phyloP scores from a whole-genome alignment of 441 rosid species.

The Isatis lusitanica region DNA sequence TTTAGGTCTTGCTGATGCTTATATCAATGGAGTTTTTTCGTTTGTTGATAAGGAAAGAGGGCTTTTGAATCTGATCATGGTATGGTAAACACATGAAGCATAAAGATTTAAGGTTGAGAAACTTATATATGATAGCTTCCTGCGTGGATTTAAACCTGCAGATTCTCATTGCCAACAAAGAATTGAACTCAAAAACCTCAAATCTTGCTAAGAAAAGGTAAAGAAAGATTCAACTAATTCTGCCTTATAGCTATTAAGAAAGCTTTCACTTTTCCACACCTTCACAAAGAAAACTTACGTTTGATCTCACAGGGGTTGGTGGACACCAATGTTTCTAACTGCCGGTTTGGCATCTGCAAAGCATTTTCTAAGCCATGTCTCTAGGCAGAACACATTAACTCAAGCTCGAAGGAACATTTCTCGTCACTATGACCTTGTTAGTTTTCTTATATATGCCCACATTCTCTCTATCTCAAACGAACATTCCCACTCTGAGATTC shows the following conservation, averaged over 20 bases:
- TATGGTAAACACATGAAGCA: constrained; percentile 44
- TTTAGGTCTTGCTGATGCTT: constrained; percentile 88
- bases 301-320: constrained; percentile 68
- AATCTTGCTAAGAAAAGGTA: constrained; percentile 59
- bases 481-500: background rate
- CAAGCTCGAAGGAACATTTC: constrained; percentile 95
- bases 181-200: constrained; percentile 42
- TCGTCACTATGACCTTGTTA: constrained; percentile 89
- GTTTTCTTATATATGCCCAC: background rate
- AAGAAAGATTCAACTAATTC: background rate
- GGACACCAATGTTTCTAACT: constrained; percentile 77
- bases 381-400: constrained; percentile 71
- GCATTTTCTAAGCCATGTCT: constrained; percentile 63
- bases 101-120: background rate
- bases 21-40: constrained; percentile 78
- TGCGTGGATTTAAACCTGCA: constrained; percentile 20
- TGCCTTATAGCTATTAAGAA: background rate
- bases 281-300: background rate
- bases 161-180: constrained; percentile 79
- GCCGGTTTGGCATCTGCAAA: constrained; percentile 74
- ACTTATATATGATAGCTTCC: background rate
- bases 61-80: constrained; percentile 68
- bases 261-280: background rate
- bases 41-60: constrained; percentile 70
- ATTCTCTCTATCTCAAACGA: background rate